These are phyloP conservation scores for Fusarium albidum DNA, from an alignment of 2,329 filamentous ascomycete genomes.

Conservation along the genomic window DNA sequence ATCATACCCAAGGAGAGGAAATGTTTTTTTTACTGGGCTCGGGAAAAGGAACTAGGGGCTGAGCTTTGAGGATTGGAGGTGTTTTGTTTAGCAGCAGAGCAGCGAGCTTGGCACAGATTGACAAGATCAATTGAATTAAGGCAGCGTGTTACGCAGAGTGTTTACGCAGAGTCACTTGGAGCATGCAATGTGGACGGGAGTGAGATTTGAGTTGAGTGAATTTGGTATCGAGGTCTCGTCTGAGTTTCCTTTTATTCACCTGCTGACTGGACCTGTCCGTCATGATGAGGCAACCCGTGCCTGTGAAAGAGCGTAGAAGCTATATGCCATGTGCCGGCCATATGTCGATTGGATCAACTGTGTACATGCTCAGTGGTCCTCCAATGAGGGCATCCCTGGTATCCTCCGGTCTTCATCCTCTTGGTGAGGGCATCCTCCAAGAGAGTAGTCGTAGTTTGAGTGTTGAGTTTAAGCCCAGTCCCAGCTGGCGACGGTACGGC, in stretches of 20 bases:
- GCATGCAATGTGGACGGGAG: not conserved
- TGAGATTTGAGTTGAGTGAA: slow-evolving; percentile 3
- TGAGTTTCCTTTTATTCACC: slow-evolving; percentile 1
- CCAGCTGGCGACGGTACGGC: slow-evolving; percentile 38
- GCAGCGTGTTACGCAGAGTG: not conserved
- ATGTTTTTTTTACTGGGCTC: slow-evolving; percentile 21
- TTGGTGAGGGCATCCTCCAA: not conserved
- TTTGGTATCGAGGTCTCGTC: slow-evolving; percentile 3
- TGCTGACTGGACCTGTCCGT: slow-evolving; percentile 17
- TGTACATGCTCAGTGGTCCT: slow-evolving; percentile 1
- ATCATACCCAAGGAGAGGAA: slow-evolving; percentile 24
- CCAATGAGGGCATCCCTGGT: not conserved
- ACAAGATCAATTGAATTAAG: slow-evolving; percentile 26
- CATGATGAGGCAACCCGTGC: slow-evolving; percentile 17
- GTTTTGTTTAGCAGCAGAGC: slow-evolving; percentile 11
- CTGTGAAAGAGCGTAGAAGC: not conserved
- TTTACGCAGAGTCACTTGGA: not conserved
- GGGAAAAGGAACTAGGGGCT: slow-evolving; percentile 11
- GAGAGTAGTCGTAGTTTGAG: no score
- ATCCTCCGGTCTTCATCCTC: no score
- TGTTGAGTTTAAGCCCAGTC: slow-evolving; percentile 37
- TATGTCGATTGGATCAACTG: slow-evolving; percentile 15
- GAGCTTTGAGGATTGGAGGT: slow-evolving; percentile 9
- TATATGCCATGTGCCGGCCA: slow-evolving; percentile 1
- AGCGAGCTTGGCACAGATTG: slow-evolving; percentile 37